phyloP scores from a whole-genome alignment of 2,329 filamentous ascomycete genomes.

The Emmonsia crescens region DNA sequence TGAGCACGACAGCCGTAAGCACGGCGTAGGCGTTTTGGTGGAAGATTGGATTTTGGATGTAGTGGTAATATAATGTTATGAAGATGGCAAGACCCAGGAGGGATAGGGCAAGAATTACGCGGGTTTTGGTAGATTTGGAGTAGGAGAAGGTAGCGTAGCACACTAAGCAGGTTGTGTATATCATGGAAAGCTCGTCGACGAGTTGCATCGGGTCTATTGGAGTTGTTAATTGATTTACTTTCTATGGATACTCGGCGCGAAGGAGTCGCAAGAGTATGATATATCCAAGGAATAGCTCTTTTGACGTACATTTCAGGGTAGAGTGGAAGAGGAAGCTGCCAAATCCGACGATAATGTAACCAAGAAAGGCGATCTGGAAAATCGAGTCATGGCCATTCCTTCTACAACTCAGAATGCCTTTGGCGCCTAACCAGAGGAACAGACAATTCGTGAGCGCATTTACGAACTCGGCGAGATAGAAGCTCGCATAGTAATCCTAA shows the following conservation, averaged over 20 bases:
- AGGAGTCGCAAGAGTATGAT: neutral
- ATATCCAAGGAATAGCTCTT: conserved; percentile 3
- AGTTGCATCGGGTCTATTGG: conserved; percentile 56
- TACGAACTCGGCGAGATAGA: conserved; percentile 65
- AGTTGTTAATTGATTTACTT: conserved; percentile 15
- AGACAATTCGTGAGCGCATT: conserved; percentile 74
- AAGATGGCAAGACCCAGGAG: conserved; percentile 49
- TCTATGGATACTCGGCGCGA: neutral
- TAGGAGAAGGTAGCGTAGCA: conserved; percentile 67
- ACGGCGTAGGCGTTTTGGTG: conserved; percentile 70
- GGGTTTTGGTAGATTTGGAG: conserved; percentile 43
- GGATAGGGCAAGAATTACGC: conserved; percentile 45
- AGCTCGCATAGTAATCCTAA: conserved; percentile 64
- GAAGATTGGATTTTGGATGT: conserved; percentile 70
- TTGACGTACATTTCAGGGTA: conserved; percentile 46
- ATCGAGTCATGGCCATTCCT: conserved; percentile 62
- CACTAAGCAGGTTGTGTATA: conserved; percentile 61
- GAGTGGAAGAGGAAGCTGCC: conserved; percentile 55
- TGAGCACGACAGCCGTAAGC: conserved; percentile 58
- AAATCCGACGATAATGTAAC: conserved; percentile 50
- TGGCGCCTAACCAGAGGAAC: conserved; percentile 67
- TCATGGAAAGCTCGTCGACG: conserved; percentile 60
- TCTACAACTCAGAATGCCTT: conserved; percentile 63
- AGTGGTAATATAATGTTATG: conserved; percentile 72
- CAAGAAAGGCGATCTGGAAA: conserved; percentile 57